Percentiles rank a stretch among this genome's conserved stretches.
These are phyloP conservation scores for Chlorociboria aeruginascens DNA, from an alignment of 495 filamentous ascomycete genomes.

Conservation along the genomic window DNA sequence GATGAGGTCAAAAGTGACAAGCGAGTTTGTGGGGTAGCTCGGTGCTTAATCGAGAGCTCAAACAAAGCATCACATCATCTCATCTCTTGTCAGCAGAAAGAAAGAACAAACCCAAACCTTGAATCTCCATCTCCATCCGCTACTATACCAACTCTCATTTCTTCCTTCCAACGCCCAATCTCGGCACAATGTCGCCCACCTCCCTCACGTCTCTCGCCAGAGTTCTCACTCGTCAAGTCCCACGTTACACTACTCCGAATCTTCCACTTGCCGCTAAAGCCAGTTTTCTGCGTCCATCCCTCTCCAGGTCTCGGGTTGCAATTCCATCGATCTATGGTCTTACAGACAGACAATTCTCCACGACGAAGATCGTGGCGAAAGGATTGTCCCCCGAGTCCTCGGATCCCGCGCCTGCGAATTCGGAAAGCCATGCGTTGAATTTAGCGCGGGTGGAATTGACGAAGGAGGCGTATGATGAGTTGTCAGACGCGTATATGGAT, in stretches of 20 bases:
- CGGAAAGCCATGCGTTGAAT: constrained; percentile 1
- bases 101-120: too few species aligned
- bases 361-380: constrained; percentile 6
- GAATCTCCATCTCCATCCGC: neutral
- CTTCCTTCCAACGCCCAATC: neutral
- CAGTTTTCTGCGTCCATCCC: neutral
- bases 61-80: neutral
- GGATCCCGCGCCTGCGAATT: constrained; percentile 11
- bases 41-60: neutral
- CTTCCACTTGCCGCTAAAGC: neutral
- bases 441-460: constrained; percentile 11
- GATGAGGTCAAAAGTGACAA: neutral
- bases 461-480: constrained; percentile 29
- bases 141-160: neutral
- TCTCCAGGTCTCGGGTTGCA: neutral
- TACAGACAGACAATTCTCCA: neutral
- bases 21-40: constrained; percentile 20
- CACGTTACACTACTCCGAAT: neutral
- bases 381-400: constrained; percentile 21
- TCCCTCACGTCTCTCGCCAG: constrained; percentile 4
- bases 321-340: neutral
- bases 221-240: neutral
- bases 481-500: constrained; percentile 41
- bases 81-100: neutral
- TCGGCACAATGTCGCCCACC: constrained; percentile 8